Base-by-base conservation (phyloP, 73 alveolate genomes). In the Symbiodinium pilosum region DNA sequence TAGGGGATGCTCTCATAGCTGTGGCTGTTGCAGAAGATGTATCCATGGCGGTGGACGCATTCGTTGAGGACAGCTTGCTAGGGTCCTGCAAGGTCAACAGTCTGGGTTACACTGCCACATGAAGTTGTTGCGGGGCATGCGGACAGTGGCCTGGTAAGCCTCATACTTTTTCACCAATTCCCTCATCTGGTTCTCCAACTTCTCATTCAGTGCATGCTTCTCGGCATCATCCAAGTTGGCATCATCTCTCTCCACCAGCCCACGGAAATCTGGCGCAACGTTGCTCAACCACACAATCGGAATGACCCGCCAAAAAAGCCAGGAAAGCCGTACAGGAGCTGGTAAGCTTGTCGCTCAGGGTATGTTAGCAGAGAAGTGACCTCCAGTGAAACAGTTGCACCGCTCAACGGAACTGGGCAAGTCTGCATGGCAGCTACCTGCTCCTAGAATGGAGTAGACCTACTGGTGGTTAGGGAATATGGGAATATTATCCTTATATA, bases 311-410 rank as follows among this genome's bases (percentile, higher is more conserved):
- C 30, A 38, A 20, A 39, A 34, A 87, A 28, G 97, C 97, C 30
- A 44, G 97, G 97, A 41, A 12, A 36, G 44, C 97, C 88, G 56
- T 91, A 91, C 52, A 91, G 88, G 77, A 91, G 54, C 88, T 91
- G 87, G 54, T 91, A 91, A 21, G 97, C 97, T 69, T 68, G 88
- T 43, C 88, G 97, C 88, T 91, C 97, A 30, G 97, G 97, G 51
- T 91, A 91, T 71, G 87, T 40, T 42, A 91, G 34, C 38, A 84
- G 81, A n/a, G 97, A 91, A 9, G 97, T 91, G 83, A 91, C 97
- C 97, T 91, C 16, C n/a, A 24, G 39, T 18, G 8, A 24, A 3
- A 20, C 34, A 40, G 56, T 7, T 26, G 2, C 88, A 38, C 85
- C 43, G 81, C 24, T 64, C 38, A 38, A 56, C 6, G 73, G 9